Percentiles rank a stretch among this genome's conserved stretches.
Evolutionary conservation across 192 early-diverging fungal genomes (phyloP).

Genomic region (Backusella liffmaniae): DNA sequence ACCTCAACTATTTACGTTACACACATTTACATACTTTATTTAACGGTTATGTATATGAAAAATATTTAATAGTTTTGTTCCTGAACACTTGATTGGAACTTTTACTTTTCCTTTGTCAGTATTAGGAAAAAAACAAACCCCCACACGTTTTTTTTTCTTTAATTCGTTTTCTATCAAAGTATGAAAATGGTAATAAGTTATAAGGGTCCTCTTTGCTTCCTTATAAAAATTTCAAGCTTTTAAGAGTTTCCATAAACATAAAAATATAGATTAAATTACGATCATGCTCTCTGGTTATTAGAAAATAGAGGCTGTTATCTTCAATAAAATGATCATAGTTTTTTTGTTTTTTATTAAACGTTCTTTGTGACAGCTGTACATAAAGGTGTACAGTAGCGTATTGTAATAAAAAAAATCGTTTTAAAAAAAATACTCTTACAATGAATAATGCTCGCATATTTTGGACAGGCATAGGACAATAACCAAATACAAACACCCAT

Average conservation of each 20-base stretch:
- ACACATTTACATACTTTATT: not conserved
- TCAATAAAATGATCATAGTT: not conserved
- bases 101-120: not conserved
- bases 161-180: not conserved
- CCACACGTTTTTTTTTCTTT: not conserved
- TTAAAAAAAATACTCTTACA: not conserved
- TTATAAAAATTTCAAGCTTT: not conserved
- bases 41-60: not conserved
- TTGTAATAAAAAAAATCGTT: not conserved
- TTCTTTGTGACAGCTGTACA: not conserved
- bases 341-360: not conserved
- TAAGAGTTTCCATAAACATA: constrained; percentile 1
- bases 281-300: not conserved
- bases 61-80: constrained; percentile 1
- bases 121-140: not conserved
- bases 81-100: not conserved
- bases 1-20: not conserved
- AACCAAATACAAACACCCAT: not conserved
- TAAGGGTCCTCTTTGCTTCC: not conserved
- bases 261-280: not conserved
- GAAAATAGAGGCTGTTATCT: not conserved
- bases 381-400: not conserved
- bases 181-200: not conserved
- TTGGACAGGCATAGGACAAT: not conserved
- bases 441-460: not conserved